Evolutionary conservation across 2,329 filamentous ascomycete species (phyloP).

Genomic region (Fusarium irregulare): DNA sequence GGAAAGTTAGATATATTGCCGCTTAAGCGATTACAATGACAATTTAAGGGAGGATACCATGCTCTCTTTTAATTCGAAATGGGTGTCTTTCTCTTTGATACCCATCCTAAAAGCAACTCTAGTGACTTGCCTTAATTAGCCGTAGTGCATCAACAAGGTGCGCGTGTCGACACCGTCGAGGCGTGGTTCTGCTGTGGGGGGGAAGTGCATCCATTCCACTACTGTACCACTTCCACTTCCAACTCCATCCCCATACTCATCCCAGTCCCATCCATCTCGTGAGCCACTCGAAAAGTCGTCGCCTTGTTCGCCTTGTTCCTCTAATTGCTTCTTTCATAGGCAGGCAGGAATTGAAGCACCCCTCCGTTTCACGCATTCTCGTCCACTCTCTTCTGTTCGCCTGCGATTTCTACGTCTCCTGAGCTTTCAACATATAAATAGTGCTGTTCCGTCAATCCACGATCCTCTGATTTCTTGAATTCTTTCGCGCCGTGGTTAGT

Average conservation of each 20-base stretch:
- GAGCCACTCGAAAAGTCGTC: slow-evolving; percentile 34
- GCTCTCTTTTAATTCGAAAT: neutral
- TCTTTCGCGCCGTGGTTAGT: slow-evolving; percentile 41
- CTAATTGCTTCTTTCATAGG: slow-evolving; percentile 19
- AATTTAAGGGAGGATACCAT: neutral
- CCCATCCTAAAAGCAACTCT: slow-evolving; percentile 24
- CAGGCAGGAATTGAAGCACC: slow-evolving; percentile 30
- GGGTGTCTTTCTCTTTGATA: neutral
- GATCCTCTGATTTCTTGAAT: slow-evolving; percentile 8
- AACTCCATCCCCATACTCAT: slow-evolving; percentile 11
- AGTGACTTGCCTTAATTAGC: slow-evolving; percentile 25
- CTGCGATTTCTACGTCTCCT: slow-evolving; percentile 30
- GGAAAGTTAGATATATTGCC: fast-evolving
- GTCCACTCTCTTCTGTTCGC: slow-evolving; percentile 43
- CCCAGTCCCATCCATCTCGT: slow-evolving; percentile 24
- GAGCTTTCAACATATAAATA: slow-evolving; percentile 37
- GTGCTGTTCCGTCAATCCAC: slow-evolving; percentile 5
- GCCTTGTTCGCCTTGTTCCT: slow-evolving; percentile 44
- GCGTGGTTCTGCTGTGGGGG: slow-evolving; percentile 34
- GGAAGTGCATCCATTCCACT: neutral
- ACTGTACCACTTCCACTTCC: neutral
- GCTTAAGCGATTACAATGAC: neutral
- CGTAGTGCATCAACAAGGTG: slow-evolving; percentile 37
- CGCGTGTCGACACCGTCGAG: slow-evolving; percentile 31
- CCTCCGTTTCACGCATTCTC: slow-evolving; percentile 35